Conservation (phyloP, 176 grass and related monocot species). For the Carex parvula region DNA sequence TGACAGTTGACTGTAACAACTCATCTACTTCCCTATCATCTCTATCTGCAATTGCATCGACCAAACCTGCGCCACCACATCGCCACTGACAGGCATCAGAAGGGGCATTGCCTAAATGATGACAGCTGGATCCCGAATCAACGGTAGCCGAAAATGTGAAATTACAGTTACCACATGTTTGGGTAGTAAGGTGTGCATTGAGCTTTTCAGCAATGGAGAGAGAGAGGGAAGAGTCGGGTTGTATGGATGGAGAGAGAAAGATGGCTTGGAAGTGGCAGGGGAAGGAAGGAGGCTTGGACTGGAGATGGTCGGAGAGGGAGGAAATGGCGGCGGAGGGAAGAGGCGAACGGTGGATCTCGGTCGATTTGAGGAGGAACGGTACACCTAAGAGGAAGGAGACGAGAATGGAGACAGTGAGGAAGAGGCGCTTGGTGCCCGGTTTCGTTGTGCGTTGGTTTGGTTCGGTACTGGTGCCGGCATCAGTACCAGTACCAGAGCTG, state of each 20-base stretch:
- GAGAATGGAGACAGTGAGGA: constrained; percentile 61
- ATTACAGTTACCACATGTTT: constrained; percentile 29
- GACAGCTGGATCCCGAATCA: constrained; percentile 32
- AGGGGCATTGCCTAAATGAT: constrained; percentile 6
- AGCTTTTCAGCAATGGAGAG: constrained; percentile 46
- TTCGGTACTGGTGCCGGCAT: not conserved
- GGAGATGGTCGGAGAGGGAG: constrained; percentile 49
- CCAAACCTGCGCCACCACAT: constrained; percentile 33
- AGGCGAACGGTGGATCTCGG: constrained; percentile 80
- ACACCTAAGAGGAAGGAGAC: constrained; percentile 67
- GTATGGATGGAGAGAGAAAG: constrained; percentile 35
- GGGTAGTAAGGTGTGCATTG: not conserved
- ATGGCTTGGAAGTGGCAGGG: constrained; percentile 57
- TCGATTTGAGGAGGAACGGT: constrained; percentile 77
- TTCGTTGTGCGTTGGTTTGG: constrained; percentile 29
- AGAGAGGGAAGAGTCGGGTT: constrained; percentile 29
- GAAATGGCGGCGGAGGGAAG: constrained; percentile 75
- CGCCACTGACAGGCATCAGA: constrained; percentile 37
- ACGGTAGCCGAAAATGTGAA: constrained; percentile 58
- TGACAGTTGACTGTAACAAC: constrained; percentile 52
- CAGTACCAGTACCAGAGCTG: not conserved
- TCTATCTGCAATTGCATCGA: constrained; percentile 16
- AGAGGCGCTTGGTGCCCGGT: constrained; percentile 65
- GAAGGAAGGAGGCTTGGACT: constrained; percentile 48
- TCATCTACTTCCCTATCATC: constrained; percentile 59